Evolutionary conservation across 306 rosid genomes (phyloP).

Genomic region (apple (Malus domestica)): ASM211411v1 NC_041794.1:15637001-15637500

Average conservation of each 20-base stretch:
- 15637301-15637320: constrained; percentile 59
- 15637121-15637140: constrained; percentile 88
- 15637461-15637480: too few relatives aligned
- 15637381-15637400: constrained; percentile 69
- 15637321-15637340: constrained; percentile 67
- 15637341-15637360: constrained; percentile 85
- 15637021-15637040: constrained; percentile 53
- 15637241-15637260: constrained; percentile 9
- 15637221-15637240: neutral
- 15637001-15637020: constrained; percentile 25
- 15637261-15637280: constrained; percentile 91
- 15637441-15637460: constrained; percentile 31
- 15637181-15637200: constrained; percentile 8
- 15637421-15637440: constrained; percentile 63
- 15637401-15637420: constrained; percentile 71
- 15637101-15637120: constrained; percentile 53
- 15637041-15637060: constrained; percentile 80
- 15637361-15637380: constrained; percentile 62
- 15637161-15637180: constrained; percentile 34
- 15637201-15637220: constrained; percentile 4
- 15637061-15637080: constrained; percentile 77
- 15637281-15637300: constrained; percentile 78
- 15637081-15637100: constrained; percentile 69
- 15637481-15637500: too few relatives aligned
- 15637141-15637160: constrained; percentile 78